Percentiles rank a stretch among this genome's conserved stretches.
phyloP scores from a whole-genome alignment of 129 eudicot species.

The Glebionis coronaria region DNA sequence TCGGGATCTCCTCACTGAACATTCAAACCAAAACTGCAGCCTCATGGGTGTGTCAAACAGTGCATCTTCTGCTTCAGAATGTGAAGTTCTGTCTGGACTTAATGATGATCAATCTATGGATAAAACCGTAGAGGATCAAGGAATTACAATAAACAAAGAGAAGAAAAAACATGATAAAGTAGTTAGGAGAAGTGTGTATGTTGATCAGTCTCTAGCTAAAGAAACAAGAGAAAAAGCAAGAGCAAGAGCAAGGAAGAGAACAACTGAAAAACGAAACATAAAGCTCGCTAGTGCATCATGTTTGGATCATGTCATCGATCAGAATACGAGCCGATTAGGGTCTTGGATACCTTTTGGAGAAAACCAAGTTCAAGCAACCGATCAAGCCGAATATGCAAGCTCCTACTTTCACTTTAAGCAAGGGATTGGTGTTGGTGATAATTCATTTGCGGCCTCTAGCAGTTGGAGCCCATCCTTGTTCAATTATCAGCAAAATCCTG shows the following conservation, averaged over 20 bases:
- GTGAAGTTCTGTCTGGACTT: constrained; percentile 45
- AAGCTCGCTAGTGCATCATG: constrained; percentile 16
- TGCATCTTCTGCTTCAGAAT: constrained; percentile 46
- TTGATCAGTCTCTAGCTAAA: constrained; percentile 38
- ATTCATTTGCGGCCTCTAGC: constrained; percentile 11
- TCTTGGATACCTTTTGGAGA: constrained; percentile 39
- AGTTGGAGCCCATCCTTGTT: constrained; percentile 43
- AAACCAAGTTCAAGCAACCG: constrained; percentile 16
- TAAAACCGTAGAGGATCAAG: not conserved
- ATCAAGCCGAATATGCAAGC: constrained; percentile 23
- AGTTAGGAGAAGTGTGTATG: constrained; percentile 21
- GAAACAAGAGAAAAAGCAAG: constrained; percentile 67
- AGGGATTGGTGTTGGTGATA: constrained; percentile 21
- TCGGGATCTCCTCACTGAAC: constrained; percentile 30
- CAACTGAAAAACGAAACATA: constrained; percentile 42
- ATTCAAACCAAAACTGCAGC: constrained; percentile 8
- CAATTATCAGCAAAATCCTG: constrained; percentile 40
- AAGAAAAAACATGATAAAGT: constrained; percentile 32
- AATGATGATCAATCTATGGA: constrained; percentile 26
- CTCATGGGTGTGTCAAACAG: constrained; percentile 22
- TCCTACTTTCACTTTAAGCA: constrained; percentile 27
- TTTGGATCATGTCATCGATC: constrained; percentile 24
- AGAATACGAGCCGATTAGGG: constrained; percentile 27
- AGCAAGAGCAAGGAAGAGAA: constrained; percentile 72
- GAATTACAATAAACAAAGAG: constrained; percentile 14